Evolutionary conservation across 495 filamentous ascomycete species (phyloP), one percentile per base, ranked within the genome.

Genomic region (Hypomontagnella monticulosa): DNA sequence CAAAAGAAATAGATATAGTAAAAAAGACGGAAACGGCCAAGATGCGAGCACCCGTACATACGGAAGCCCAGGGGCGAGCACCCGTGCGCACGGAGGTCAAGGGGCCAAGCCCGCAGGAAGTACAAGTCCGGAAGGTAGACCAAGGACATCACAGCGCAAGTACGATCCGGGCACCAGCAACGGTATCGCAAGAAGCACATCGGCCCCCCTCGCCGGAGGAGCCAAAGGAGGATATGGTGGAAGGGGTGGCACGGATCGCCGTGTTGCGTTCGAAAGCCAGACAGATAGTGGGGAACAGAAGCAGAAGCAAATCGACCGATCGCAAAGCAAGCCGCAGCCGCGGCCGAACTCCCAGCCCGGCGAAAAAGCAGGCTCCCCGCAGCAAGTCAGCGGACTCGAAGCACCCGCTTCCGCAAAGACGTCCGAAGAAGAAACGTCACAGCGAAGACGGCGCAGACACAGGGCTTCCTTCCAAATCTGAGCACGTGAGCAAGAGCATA

Each of bases 221-320:
- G 6, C 67, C 8, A 49, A 58, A 14, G 23, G 61, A 40, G 41
- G 44, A 33, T 11, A 60, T 63, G 41, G 47, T 69, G 12, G 67
- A 61, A 57, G 67, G 64, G 14, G 61, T 43, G 11, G 65, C 61
- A 10, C 58, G 61, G 32, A 63, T 64, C 37, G 64, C 64, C 44
- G 62, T 61, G 56, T 56, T 52, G 37, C 57, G 59, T 52, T 71
- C 62, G n/a, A 65, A 30, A 44, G 52, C 61, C 34, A 67, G 34
- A 19, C 59, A 73, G 30, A 47, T 65, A 20, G 56, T 43, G 6
- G 6, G 23, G 6, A 27, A 6, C 23, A 27, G 23, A 27, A 27
- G 23, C 23, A 55, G 54, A 44, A 48, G 42, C 65, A 63, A 32
- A 20, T 63, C 65, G 18, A 40, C 10, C 34, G 55, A 60, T 37